Base-by-base conservation (phyloP, 371 early-diverging fungal genomes). In the Batkoa obscura region DNA sequence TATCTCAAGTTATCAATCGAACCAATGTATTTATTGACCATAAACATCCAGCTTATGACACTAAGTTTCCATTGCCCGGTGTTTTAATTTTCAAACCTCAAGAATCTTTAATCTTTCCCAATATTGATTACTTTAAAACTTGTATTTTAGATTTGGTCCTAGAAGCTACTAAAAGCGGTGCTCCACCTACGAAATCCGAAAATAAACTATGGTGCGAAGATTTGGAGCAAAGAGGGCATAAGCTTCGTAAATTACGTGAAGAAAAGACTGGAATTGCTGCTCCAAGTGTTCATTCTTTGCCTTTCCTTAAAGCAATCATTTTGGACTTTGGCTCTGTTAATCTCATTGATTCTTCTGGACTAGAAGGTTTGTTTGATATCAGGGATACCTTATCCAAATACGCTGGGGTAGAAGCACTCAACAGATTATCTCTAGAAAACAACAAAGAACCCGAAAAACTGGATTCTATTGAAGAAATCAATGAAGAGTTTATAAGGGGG, bases 251-350 rank as follows among this genome's bases (percentile, higher is more conserved):
- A 10, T 23, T n/a, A 3, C 41, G 41, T 4, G 32, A 6, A 36
- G 58, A 58, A 13, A 54, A 49, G 30, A 51, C 2, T 51, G 13
- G 9, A 2, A 38, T 1, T 31, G 13, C 23, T 12, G 1, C 6
- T 12, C 42, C 10, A 15, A 17, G 15, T 5, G 5, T 17, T 10
- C 1, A 34, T 31, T 12, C 13, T 3, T 17, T 53, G 3, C 83
- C 83, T 1, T 57, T 66, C 8, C 64, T 87, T 10, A 69, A 74
- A 1, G 81, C 88, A 0, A 60, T 90, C 23, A 65, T 90, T 31
- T 67, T 89, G 30, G 88, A 88, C 62, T 72, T 91, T 49, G 70
- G 81, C 0, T 79, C 78, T n/a, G 88, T 88, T 9, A 80, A 82
- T 52, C 67, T 71, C 36, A 72, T 89, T 60, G 92, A 91, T 58